A percentile compares a stretch with the other conserved stretches of the same genome.
These are phyloP conservation scores for Blastobotrys serpentis DNA, from an alignment of 1,139 yeast genomes.

Conservation along the genomic window DNA sequence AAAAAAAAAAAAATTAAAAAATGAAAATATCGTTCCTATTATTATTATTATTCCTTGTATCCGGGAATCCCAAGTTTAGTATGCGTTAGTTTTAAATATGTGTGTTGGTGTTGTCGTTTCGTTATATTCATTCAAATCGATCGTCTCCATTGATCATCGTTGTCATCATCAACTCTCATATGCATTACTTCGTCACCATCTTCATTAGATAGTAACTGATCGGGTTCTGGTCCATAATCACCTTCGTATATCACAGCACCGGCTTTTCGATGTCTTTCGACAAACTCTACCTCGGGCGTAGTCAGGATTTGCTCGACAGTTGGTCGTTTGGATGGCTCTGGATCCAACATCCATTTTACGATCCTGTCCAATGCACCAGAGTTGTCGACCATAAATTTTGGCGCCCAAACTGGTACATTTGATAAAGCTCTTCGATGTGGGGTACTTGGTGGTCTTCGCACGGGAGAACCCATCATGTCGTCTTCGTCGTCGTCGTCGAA, in stretches of 20 bases:
- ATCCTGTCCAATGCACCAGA: conserved; percentile 70
- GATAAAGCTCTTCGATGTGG: conserved; percentile 9
- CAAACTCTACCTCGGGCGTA: conserved; percentile 70
- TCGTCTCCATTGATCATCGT: conserved; percentile 6
- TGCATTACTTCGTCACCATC: conserved; percentile 17
- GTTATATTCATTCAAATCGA: conserved; percentile 1
- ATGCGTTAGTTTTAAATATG: neutral
- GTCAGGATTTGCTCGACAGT: conserved; percentile 67
- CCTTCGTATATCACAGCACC: conserved; percentile 98
- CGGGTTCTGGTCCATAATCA: conserved; percentile 81
- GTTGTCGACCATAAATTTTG: conserved; percentile 74
- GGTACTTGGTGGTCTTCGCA: conserved; percentile 8
- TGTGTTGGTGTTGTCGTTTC: neutral
- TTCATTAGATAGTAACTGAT: conserved; percentile 22
- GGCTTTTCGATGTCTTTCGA: conserved; percentile 80
- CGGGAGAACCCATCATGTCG: conserved; percentile 14
- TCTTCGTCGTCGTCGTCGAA: conserved; percentile 20
- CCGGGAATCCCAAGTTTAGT: no score
- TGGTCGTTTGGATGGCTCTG: conserved; percentile 81
- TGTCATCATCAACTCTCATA: neutral
- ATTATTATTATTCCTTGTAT: neutral
- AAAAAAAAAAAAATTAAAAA: no score
- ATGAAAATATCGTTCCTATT: no score
- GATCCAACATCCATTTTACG: conserved; percentile 87
- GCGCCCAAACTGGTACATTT: conserved; percentile 70